Base-by-base conservation (phyloP, 1,139 yeast species). In the Blastobotrys raffinosifermentans region DNA sequence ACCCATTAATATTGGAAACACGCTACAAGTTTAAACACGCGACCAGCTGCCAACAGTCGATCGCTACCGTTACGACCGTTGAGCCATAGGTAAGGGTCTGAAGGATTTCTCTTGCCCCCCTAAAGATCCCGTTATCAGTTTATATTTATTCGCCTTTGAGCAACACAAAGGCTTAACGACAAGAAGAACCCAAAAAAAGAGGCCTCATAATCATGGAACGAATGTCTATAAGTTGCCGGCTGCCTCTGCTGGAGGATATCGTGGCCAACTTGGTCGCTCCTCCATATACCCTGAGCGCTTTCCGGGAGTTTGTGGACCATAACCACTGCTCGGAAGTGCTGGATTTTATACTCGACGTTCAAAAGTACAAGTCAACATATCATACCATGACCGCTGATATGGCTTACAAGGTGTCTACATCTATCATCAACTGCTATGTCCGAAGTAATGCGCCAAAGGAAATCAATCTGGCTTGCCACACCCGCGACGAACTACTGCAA, bases 251-350 rank as follows among this genome's bases (percentile, higher is more conserved):
- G 17, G 55, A 50, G 34, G 59, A 53, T 15, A 57, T 58, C 22
- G 42, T 58, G 16, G 37, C 35, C n/a, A 44, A 53, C 41, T 40
- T 31, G 14, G 46, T 60, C 3, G 39, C 46, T 10, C 45, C 52
- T 19, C 63, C 63, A 10, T 58, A 46, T 46, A 43, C 55, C 18
- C 46, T 58, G 30, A 39, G 50, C 16, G 54, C 50, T 20, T 59
- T 62, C 38, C 43, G 48, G 35, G 51, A 48, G 13, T 61, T 47
- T 37, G 45, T 61, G 20, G 43, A 53, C 20, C 54, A 50, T 26
- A 55, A 54, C 39, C 63, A 58, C 47, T 61, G 66, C 32, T 48
- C 49, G 21, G 66, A 62, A 45, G 52, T 57, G 7, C 50, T 62
- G 31, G 64, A 61, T 38, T 61, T 62, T 43, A 46, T 54, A 3